Evolutionary conservation across 2,329 filamentous ascomycete species (phyloP).

Genomic region (Paramyrothecium roridum): DNA sequence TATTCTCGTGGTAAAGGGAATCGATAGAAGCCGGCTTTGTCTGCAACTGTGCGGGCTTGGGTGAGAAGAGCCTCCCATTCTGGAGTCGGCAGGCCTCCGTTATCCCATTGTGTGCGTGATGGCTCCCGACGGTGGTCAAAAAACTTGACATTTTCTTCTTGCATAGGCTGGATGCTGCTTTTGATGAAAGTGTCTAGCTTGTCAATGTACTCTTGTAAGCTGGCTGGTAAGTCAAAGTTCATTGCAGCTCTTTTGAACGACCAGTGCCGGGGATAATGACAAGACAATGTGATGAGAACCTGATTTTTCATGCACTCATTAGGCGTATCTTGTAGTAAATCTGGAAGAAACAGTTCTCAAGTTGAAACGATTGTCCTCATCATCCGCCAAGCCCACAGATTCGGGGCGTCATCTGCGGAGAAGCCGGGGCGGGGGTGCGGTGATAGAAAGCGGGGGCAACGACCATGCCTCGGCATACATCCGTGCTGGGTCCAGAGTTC

Average conservation of each 20-base stretch:
- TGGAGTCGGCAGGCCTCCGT: conserved; percentile 7
- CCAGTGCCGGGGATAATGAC: no score
- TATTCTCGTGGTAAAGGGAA: conserved; percentile 9
- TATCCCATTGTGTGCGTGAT: conserved; percentile 14
- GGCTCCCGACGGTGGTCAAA: conserved; percentile 12
- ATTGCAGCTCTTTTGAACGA: neutral
- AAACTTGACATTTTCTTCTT: conserved; percentile 11
- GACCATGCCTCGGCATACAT: no score
- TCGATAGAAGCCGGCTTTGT: conserved; percentile 10
- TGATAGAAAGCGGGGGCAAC: no score
- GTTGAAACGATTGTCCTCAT: no score
- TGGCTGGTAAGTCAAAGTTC: conserved; percentile 10
- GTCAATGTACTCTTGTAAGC: conserved; percentile 7
- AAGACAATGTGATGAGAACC: no score
- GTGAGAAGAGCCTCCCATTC: conserved; percentile 10
- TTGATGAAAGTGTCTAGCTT: conserved; percentile 8
- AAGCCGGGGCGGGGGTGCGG: no score
- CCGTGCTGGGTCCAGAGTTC: no score
- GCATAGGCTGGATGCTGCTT: conserved; percentile 5
- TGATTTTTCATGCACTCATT: no score
- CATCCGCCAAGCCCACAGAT: no score
- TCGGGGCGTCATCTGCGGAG: no score
- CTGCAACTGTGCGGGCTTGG: conserved; percentile 6
- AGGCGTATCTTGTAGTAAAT: no score
- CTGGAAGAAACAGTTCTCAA: no score